Base-by-base conservation (phyloP, 768 basidiomycete species). In the Psilocybe subaeruginosa region DNA sequence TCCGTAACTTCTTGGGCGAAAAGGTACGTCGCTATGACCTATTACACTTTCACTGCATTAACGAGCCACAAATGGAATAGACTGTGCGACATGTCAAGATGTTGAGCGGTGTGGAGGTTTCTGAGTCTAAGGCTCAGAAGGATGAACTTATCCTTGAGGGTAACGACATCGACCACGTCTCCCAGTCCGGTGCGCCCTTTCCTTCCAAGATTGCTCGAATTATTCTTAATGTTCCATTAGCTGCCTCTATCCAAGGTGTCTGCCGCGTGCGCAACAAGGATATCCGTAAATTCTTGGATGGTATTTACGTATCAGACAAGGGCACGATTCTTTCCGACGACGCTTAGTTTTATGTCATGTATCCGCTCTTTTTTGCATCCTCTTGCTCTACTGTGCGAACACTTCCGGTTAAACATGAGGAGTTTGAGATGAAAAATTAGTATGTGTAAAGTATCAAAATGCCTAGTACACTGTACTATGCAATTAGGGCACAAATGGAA, bases 181-280 rank as follows among this genome's bases (percentile, higher is more conserved):
- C 97, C 35, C 97, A 99, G 78, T 97, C 95, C 67, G 94, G 92
- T 92, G 66, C 58, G 77, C 71, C 19, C 17, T 30, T 5, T 43
- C 41, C n/a, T 17, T 23, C 23, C 17, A 29, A 46, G 59, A 19
- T 49, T 11, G 33, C 19, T 31, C 12, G 33, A 33, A 48, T 27
- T 8, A 16, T 16, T n/a, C n/a, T 9, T 45, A 49, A 50, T 31
- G 27, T 60, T 30, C 55, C 2, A 51, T 17, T 63, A 90, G 95
- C 97, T 63, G 97, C 97, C 50, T 93, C 93, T 45, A 99, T 99
- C 74, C 97, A 99, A 76, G 96, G 96, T 68, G 83, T 91, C 63
- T 97, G 95, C 82, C 88, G 90, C 68, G 97, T 99, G 72, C 91
- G 94, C 78, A 97, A 99, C 90, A 99, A 99, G 84, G 97, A 97